These are phyloP conservation scores for Polytrichum commune DNA, from an alignment of 225 moss, liverwort and hornwort species.

Conservation along the genomic window DNA sequence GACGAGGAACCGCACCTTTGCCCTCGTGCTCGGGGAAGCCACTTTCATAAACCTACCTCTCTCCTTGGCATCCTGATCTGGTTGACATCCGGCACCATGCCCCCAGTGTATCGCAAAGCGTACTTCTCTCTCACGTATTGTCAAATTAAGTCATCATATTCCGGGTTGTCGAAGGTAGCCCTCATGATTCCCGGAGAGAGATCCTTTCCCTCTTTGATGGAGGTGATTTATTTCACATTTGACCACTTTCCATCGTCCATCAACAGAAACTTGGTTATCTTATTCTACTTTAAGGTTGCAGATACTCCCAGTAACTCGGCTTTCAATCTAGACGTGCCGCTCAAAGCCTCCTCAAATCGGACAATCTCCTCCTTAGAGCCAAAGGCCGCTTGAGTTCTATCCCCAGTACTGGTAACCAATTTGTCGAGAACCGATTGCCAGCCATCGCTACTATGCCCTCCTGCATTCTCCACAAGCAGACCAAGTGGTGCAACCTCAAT, in stretches of 20 bases:
- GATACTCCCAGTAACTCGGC: neutral
- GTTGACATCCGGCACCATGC: slow-evolving; percentile 72
- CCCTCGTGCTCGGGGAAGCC: slow-evolving; percentile 49
- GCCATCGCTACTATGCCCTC: slow-evolving; percentile 61
- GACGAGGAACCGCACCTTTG: slow-evolving; percentile 49
- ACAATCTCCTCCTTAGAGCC: slow-evolving; percentile 67
- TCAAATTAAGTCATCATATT: slow-evolving; percentile 28
- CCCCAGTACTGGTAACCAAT: slow-evolving; percentile 43
- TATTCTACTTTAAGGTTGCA: too few relatives aligned
- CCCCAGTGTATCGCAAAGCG: slow-evolving; percentile 59
- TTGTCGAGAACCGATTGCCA: slow-evolving; percentile 49
- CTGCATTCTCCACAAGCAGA: slow-evolving; percentile 52
- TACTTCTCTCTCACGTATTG: slow-evolving; percentile 65
- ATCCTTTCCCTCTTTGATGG: slow-evolving; percentile 53
- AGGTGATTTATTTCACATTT: slow-evolving; percentile 56
- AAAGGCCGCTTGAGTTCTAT: slow-evolving; percentile 62
- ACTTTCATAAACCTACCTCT: slow-evolving; percentile 61
- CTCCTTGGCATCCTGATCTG: slow-evolving; percentile 70
- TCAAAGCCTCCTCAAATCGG: slow-evolving; percentile 55
- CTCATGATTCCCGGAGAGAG: slow-evolving; percentile 61
- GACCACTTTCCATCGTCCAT: slow-evolving; percentile 61
- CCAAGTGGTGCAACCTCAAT: slow-evolving; percentile 64
- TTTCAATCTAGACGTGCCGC: slow-evolving; percentile 47
- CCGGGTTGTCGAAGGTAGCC: slow-evolving; percentile 60
- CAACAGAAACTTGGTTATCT: slow-evolving; percentile 32